Evolutionary conservation across 1,284 basidiomycete species (phyloP).

Genomic region (Heterobasidion occidentale): DNA sequence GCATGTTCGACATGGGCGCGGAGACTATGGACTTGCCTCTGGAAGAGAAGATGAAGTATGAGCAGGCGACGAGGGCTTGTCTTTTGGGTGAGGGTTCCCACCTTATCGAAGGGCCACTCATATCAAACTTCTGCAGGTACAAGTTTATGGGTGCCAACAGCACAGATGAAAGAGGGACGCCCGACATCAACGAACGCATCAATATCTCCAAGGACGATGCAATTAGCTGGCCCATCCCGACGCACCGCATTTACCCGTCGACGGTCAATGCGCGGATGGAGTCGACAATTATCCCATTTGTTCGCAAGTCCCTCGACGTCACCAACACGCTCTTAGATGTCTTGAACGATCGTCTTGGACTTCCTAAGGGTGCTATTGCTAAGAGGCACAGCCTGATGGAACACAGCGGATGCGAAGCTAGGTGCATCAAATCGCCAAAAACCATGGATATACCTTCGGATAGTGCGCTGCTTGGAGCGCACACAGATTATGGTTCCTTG

Average conservation of each 20-base stretch:
- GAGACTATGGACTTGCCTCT: constrained; percentile 25
- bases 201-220: constrained; percentile 26
- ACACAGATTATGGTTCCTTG: constrained; percentile 30
- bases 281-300: constrained; percentile 22
- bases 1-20: constrained; percentile 27
- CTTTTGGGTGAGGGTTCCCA: constrained; percentile 20
- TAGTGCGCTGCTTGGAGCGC: constrained; percentile 22
- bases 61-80: constrained; percentile 27
- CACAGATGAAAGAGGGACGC: constrained; percentile 24
- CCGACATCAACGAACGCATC: constrained; percentile 26
- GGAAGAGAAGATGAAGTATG: constrained; percentile 27
- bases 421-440: constrained; percentile 26
- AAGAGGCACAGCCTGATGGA: constrained; percentile 20
- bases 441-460: constrained; percentile 14
- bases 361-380: constrained; percentile 22
- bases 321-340: constrained; percentile 23
- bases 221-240: constrained; percentile 20
- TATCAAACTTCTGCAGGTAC: constrained; percentile 24
- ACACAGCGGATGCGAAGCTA: constrained; percentile 28
- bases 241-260: constrained; percentile 24
- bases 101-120: constrained; percentile 4
- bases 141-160: constrained; percentile 26
- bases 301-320: constrained; percentile 24
- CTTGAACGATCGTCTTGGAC: constrained; percentile 23
- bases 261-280: constrained; percentile 26